phyloP scores from a whole-genome alignment of 2,329 filamentous ascomycete genomes.

The Akanthomyces uredinophilus region DNA sequence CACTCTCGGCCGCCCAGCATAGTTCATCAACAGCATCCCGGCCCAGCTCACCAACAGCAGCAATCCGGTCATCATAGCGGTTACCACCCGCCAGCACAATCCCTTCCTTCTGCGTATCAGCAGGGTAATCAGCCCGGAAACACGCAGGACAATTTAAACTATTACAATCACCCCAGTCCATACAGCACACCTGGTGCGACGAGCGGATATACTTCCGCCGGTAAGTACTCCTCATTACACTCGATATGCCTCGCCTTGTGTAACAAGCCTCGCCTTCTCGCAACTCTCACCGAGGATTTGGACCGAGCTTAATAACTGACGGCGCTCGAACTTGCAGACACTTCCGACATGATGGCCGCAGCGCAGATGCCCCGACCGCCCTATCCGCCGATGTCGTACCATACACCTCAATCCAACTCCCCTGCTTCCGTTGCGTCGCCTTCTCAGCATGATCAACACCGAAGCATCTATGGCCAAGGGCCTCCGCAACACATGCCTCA shows the following conservation, averaged over 20 bases:
- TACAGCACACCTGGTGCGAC: slow-evolving; percentile 79
- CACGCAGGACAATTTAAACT: slow-evolving; percentile 63
- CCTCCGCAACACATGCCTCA: slow-evolving; percentile 72
- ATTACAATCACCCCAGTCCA: slow-evolving; percentile 72
- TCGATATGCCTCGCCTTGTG: background rate
- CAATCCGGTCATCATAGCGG: slow-evolving; percentile 53
- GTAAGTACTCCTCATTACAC: slow-evolving; percentile 47
- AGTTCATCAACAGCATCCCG: slow-evolving; percentile 68
- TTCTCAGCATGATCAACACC: slow-evolving; percentile 82
- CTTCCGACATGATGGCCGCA: slow-evolving; percentile 63
- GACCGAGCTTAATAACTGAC: slow-evolving; percentile 2
- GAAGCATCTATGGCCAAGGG: slow-evolving; percentile 78
- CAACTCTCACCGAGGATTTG: background rate
- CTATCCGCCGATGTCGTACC: slow-evolving; percentile 85
- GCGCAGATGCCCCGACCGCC: slow-evolving; percentile 65
- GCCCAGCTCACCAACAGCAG: slow-evolving; percentile 57
- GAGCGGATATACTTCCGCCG: slow-evolving; percentile 81
- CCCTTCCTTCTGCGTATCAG: slow-evolving; percentile 62
- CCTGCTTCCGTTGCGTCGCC: slow-evolving; percentile 89
- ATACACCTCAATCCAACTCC: slow-evolving; percentile 92
- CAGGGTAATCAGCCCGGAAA: slow-evolving; percentile 57
- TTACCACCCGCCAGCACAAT: slow-evolving; percentile 61
- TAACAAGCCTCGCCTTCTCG: background rate
- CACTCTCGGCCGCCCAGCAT: slow-evolving; percentile 67
- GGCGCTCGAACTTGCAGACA: slow-evolving; percentile 36